phyloP scores from a whole-genome alignment of 495 filamentous ascomycete genomes.

The Lentithecium fluviatile region DNA sequence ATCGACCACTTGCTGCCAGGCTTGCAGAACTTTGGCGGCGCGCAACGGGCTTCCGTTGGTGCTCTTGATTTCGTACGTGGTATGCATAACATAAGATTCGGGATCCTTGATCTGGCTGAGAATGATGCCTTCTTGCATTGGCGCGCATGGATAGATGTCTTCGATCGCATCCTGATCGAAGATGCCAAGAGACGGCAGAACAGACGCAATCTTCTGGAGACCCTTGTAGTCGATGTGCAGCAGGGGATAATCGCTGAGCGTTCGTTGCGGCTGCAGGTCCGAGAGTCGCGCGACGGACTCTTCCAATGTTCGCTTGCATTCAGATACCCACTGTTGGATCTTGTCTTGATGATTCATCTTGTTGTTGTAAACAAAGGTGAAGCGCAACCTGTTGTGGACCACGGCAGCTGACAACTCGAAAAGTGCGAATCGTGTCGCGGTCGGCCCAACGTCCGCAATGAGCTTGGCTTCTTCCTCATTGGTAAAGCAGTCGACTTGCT shows the following conservation, averaged over 20 bases:
- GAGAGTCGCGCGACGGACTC: neutral
- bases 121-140: constrained; percentile 48
- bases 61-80: constrained; percentile 47
- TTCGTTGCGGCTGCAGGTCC: constrained; percentile 18
- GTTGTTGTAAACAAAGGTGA: constrained; percentile 36
- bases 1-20: constrained; percentile 54
- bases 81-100: constrained; percentile 50
- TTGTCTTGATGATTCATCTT: constrained; percentile 35
- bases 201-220: constrained; percentile 16
- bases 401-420: constrained; percentile 31
- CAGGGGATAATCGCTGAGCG: constrained; percentile 33
- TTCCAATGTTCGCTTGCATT: constrained; percentile 24
- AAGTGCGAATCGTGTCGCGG: neutral
- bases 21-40: constrained; percentile 43
- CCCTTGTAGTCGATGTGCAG: constrained; percentile 32
- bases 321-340: constrained; percentile 37
- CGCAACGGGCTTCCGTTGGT: constrained; percentile 31
- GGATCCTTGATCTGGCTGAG: constrained; percentile 50
- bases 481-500: constrained; percentile 8
- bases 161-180: constrained; percentile 36
- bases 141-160: constrained; percentile 47
- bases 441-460: constrained; percentile 40
- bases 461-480: constrained; percentile 35
- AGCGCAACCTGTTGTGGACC: constrained; percentile 12
- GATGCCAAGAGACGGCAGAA: constrained; percentile 6